These are phyloP conservation scores for Casuarina cunninghamiana DNA, from an alignment of 306 rosid genomes.

Conservation along the genomic window DNA sequence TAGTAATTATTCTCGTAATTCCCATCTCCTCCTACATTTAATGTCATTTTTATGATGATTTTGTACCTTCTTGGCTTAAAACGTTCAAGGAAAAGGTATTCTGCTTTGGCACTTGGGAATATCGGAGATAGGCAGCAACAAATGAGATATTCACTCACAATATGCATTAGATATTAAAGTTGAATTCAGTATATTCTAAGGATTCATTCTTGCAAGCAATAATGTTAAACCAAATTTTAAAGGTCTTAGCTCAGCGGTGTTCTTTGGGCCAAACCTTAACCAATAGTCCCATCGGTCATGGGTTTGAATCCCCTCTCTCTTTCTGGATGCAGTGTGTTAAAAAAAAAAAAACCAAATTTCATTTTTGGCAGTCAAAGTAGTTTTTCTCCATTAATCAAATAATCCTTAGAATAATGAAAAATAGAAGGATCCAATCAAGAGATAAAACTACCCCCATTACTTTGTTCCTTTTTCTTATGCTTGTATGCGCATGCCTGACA, in stretches of 20 bases:
- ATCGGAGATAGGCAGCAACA: not conserved
- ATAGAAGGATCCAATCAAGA: too few species aligned
- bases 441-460: not conserved
- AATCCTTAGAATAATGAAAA: too few species aligned
- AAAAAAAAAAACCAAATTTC: not conserved
- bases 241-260: too few species aligned
- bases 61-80: not conserved
- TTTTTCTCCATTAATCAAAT: not conserved
- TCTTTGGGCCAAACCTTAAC: too few species aligned
- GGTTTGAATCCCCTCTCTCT: too few species aligned
- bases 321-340: too few species aligned
- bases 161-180: not conserved
- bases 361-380: not conserved
- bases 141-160: not conserved
- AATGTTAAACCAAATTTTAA: not conserved
- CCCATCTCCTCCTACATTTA: not conserved
- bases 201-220: not conserved
- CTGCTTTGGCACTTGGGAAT: not conserved
- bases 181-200: not conserved
- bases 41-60: not conserved
- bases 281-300: too few species aligned
- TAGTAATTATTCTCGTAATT: not conserved
- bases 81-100: not conserved
- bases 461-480: too few species aligned
- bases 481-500: too few species aligned